Percentiles rank a stretch among this genome's conserved stretches.
Conservation (phyloP, 352 stramenopile species). For the Phytophthora agathidicida region DNA sequence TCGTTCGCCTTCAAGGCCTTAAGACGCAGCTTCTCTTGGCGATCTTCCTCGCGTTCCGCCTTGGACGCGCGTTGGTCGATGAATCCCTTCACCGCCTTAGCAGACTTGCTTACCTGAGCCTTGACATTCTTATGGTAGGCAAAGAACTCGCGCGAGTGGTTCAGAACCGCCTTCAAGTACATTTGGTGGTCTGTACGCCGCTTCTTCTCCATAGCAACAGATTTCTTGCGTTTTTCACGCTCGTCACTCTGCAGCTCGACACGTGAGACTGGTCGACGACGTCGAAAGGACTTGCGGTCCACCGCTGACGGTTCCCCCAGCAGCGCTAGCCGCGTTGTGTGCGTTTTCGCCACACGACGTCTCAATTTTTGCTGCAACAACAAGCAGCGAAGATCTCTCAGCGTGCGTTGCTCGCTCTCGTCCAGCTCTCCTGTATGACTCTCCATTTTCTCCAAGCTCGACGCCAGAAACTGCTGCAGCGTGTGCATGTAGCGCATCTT, state of each 20-base stretch:
- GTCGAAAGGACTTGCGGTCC: slow-evolving; percentile 80
- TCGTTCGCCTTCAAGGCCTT: slow-evolving; percentile 95
- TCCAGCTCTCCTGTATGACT: slow-evolving; percentile 39
- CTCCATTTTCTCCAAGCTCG: slow-evolving; percentile 69
- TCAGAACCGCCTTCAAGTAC: slow-evolving; percentile 83
- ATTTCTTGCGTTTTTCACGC: slow-evolving; percentile 83
- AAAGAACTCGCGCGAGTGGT: slow-evolving; percentile 88
- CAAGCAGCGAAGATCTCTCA: slow-evolving; percentile 71
- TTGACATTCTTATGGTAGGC: slow-evolving; percentile 89
- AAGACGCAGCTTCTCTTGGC: slow-evolving; percentile 86
- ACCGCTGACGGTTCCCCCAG: slow-evolving; percentile 68
- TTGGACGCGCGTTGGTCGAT: slow-evolving; percentile 81
- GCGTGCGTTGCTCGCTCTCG: slow-evolving; percentile 48
- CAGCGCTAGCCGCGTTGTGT: slow-evolving; percentile 67
- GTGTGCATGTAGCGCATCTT: slow-evolving; percentile 79
- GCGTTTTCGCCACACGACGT: slow-evolving; percentile 60
- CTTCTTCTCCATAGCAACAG: slow-evolving; percentile 84
- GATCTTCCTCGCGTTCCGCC: slow-evolving; percentile 86
- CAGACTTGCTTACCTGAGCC: slow-evolving; percentile 66
- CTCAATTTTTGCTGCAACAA: slow-evolving; percentile 78
- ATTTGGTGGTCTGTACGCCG: slow-evolving; percentile 75
- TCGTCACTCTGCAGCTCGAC: slow-evolving; percentile 74
- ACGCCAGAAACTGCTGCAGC: slow-evolving; percentile 72
- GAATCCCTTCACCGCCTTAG: slow-evolving; percentile 75
- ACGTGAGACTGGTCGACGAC: slow-evolving; percentile 62